Evolutionary conservation across 2,329 filamentous ascomycete species (phyloP), one percentile per base, ranked within the genome.

Genomic region (Colletotrichum australisinense): DNA sequence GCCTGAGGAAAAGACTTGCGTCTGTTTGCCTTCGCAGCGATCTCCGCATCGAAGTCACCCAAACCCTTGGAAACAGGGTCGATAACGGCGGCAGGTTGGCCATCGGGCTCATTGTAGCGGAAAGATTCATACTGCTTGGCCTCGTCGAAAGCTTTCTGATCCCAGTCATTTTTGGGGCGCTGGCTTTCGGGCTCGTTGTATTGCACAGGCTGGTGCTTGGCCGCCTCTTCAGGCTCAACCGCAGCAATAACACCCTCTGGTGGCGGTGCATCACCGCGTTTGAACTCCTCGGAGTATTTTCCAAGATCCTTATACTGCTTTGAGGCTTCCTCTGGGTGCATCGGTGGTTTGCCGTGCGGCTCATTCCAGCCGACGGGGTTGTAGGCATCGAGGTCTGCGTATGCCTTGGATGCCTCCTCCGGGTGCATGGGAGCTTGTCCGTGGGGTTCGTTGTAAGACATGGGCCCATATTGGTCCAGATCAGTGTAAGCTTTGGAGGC

Each of bases 91-190:
- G 76, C 59, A 7, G 78, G 75, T 56, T 79, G 77, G 63, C 78
- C 79, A 52, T 82, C 80, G 5, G 81, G 79, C 65, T 84, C 83
- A 38, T 83, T 81, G 53, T 82, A 78, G 53, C 75, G 78, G 66
- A 84, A 82, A 3, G 81, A 73, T 42, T 80, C 78, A 62, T 87
- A 87, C 28, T 79, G 79, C 42, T 82, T 78, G 49, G 87, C 79
- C 62, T 87, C 86, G 14, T 72, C 69, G 14, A 72, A 84, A 26
- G 78, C 75, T 16, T 76, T 62, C 16, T 84, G 77, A 57, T 85
- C 82, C 52, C 78, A 74, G 63, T 83, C 83, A 42, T 79, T 70
- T 69, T 81, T 83, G 32, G 81, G 82, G 7, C 76, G 77, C 32
- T 81, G 72, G 12, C 38, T 73, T 14, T 75, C 73, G 7, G 71